Percentiles rank a stretch among this genome's conserved stretches.
Conservation (phyloP, 208 protist genomes). For the Crithidia sp. region DNA sequence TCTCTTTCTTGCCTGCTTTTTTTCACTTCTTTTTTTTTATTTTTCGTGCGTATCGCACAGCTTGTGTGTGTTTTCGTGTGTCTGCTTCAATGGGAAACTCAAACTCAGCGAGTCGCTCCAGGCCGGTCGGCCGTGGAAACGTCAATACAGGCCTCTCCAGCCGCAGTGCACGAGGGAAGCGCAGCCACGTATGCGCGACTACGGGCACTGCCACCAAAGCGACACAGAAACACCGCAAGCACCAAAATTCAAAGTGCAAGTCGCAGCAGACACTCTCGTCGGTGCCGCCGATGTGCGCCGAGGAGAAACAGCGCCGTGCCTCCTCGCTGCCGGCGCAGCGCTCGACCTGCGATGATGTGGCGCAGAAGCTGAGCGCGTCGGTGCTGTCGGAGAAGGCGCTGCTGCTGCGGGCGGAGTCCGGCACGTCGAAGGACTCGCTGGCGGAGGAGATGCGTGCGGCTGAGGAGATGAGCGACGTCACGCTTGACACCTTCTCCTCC, state of each 20-base stretch:
- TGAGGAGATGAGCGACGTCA: background rate
- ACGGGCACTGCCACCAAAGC: background rate
- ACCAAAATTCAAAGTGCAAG: background rate
- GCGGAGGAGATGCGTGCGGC: background rate
- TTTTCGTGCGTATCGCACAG: background rate
- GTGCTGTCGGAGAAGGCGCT: background rate
- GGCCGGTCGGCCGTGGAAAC: background rate
- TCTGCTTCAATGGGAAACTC: slow-evolving; percentile 9
- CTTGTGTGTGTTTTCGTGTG: background rate
- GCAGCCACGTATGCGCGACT: background rate
- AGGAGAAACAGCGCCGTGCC: background rate
- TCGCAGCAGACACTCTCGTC: background rate
- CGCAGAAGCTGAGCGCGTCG: background rate
- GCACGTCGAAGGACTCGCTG: slow-evolving; percentile 4
- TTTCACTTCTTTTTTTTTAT: background rate
- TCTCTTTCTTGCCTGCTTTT: background rate
- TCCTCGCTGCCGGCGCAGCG: background rate
- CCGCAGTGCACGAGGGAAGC: background rate
- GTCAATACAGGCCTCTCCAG: background rate
- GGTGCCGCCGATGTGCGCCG: background rate
- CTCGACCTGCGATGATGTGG: background rate
- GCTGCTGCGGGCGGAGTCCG: background rate
- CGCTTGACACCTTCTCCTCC: slow-evolving; percentile 4
- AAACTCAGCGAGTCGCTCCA: background rate
- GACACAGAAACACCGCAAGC: background rate